Base-by-base conservation (phyloP, 2,329 filamentous ascomycete genomes). In the Thelonectria blattea region DNA sequence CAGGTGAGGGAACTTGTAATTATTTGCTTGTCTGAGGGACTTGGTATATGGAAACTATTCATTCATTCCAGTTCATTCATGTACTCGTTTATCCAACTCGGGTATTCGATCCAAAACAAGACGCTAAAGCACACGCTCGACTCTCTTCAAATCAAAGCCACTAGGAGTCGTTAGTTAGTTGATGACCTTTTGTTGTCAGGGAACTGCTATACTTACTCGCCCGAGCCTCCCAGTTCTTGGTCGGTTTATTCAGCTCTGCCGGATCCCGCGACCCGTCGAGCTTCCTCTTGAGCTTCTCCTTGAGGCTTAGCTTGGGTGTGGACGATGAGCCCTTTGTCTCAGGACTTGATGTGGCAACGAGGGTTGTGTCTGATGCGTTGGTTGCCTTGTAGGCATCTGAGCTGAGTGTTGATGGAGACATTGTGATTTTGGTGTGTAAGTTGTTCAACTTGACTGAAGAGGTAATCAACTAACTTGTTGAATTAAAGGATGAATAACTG, bases 141-240 rank as follows among this genome's bases (percentile, higher is more conserved):
- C 20, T 41, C 17, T 14, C 24, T 42, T 56, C 32, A 69, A 30
- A 70, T 58, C 6, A 69, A 30, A 32, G 67, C 67, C 58, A 65
- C 67, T 68, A 3, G 46, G 62, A 43, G 45, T 55, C 51, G 34
- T 32, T 27, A 46, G 34, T 37, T 37, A 15, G 34, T 37, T 14
- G 6, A 12, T 14, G 6, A 12, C 4, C 34, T 37, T 14, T 37
- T 14, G 34, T 14, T 14, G 34, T 37, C 34, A 15, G 34, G 27
- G 15, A 12, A n/a, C n/a, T n/a, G n/a, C 12, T 24, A 15, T 37
- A 56, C 68, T 63, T 54, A 71, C 68, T 58, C 46, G 64, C 62
- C 52, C 68, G 68, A 7, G 68, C 68, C 30, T 71, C 68, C 68
- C 68, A 71, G 6, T 66, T 68, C 62, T 70, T 69, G 45, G 56